A percentile compares a stretch with the other conserved stretches of the same genome.
Evolutionary conservation across 2,329 filamentous ascomycete genomes (phyloP).

Genomic region (Dichotomopilus funicola): DNA sequence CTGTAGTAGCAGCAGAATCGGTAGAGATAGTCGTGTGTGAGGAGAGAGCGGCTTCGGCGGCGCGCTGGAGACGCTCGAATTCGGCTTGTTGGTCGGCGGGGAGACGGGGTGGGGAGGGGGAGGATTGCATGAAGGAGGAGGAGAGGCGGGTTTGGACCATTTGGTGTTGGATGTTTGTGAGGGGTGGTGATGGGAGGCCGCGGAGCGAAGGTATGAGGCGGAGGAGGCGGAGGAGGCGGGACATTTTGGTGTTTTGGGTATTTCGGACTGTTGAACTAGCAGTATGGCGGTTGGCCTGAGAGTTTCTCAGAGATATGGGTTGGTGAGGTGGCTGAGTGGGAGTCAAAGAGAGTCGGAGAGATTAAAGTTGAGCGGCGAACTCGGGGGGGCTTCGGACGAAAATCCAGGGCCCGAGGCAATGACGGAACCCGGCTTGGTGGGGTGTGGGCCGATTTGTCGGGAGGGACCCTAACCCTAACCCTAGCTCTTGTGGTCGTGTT

Average conservation of each 20-base stretch:
- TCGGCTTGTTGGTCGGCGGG: slow-evolving; percentile 84
- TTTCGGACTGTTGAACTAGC: too few relatives aligned
- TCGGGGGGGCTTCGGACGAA: too few relatives aligned
- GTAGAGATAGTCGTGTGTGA: slow-evolving; percentile 27
- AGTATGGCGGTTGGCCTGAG: too few relatives aligned
- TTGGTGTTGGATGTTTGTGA: not conserved
- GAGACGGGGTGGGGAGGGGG: slow-evolving; percentile 75
- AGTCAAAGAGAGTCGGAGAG: too few relatives aligned
- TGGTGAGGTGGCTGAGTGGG: too few relatives aligned
- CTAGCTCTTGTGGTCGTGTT: too few relatives aligned
- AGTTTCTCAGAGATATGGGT: too few relatives aligned
- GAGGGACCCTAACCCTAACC: too few relatives aligned
- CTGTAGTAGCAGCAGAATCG: not conserved
- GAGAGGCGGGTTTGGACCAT: not conserved
- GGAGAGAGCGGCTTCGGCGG: slow-evolving; percentile 42
- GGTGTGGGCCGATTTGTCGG: too few relatives aligned
- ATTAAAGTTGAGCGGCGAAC: too few relatives aligned
- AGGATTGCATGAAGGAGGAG: slow-evolving; percentile 38
- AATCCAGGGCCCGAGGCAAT: too few relatives aligned
- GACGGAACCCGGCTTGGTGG: too few relatives aligned
- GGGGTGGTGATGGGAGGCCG: not conserved
- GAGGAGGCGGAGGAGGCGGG: slow-evolving; percentile 22
- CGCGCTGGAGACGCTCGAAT: slow-evolving; percentile 77
- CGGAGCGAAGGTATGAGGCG: slow-evolving; percentile 12
- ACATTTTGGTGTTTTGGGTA: slow-evolving; percentile 17